Percentiles rank a stretch among this genome's conserved stretches.
Evolutionary conservation across 257 asterid genomes (phyloP).

Genomic region (Ilex aquifolium): DNA sequence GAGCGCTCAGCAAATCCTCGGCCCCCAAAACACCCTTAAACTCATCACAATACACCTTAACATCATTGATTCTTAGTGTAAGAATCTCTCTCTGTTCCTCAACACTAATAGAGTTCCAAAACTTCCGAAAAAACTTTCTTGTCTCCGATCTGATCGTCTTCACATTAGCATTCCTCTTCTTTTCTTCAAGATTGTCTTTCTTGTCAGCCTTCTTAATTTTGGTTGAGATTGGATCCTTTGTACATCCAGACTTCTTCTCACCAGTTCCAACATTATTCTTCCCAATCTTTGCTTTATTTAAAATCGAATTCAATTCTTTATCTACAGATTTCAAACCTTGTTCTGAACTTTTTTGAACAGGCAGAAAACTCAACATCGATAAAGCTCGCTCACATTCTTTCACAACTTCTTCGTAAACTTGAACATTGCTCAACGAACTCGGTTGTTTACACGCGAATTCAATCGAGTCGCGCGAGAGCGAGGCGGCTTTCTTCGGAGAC

Average conservation of each 20-base stretch:
- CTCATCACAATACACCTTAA: conserved; percentile 48
- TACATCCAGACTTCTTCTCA: conserved; percentile 63
- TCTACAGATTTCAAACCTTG: conserved; percentile 55
- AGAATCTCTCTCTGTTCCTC: conserved; percentile 49
- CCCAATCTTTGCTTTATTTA: conserved; percentile 12
- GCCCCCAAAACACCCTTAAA: conserved; percentile 29
- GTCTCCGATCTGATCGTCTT: conserved; percentile 60
- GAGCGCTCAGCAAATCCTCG: conserved; percentile 55
- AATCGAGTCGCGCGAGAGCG: too few species aligned
- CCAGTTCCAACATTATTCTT: conserved; percentile 63
- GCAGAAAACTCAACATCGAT: conserved; percentile 57
- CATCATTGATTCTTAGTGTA: conserved; percentile 38
- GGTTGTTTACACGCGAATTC: too few species aligned
- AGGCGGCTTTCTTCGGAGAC: too few species aligned
- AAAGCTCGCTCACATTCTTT: conserved; percentile 77
- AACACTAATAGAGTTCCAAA: conserved; percentile 52
- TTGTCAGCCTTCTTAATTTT: conserved; percentile 71
- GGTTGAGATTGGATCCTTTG: conserved; percentile 74
- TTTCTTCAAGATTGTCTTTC: conserved; percentile 38
- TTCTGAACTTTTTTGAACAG: conserved; percentile 56
- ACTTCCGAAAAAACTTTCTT: conserved; percentile 51
- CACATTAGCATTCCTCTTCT: conserved; percentile 38
- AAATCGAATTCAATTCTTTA: conserved; percentile 68
- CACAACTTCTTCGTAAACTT: conserved; percentile 60
- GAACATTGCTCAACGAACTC: too few species aligned